Evolutionary conservation across 805 yeast genomes (phyloP).

Genomic region (Kodamaea kaohsiungensis): DNA sequence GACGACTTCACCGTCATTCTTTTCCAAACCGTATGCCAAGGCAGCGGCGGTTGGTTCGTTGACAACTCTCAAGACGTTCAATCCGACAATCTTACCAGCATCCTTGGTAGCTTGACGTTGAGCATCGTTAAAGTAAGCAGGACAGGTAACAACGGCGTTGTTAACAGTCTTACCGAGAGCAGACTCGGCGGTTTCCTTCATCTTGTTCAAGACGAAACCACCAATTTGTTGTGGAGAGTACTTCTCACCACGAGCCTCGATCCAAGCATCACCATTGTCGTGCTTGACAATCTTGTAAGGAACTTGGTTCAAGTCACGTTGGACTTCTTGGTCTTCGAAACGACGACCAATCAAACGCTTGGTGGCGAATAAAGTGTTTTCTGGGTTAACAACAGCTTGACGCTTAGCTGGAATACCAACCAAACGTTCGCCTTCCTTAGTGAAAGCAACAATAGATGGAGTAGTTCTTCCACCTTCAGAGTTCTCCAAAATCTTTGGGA

Average conservation of each 20-base stretch:
- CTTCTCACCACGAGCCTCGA: slow-evolving; percentile 81
- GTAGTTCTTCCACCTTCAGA: slow-evolving; percentile 67
- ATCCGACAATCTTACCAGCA: slow-evolving; percentile 96
- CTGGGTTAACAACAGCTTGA: slow-evolving; percentile 93
- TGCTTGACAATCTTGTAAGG: slow-evolving; percentile 92
- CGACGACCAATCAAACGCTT: slow-evolving; percentile 94
- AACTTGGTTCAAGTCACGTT: slow-evolving; percentile 81
- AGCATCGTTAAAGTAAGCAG: slow-evolving; percentile 88
- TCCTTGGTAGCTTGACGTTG: slow-evolving; percentile 95
- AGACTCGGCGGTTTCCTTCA: slow-evolving; percentile 97
- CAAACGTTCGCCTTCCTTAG: slow-evolving; percentile 85
- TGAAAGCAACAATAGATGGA: slow-evolving; percentile 94
- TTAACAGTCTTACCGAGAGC: slow-evolving; percentile 83
- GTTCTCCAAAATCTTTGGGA: slow-evolving; percentile 78
- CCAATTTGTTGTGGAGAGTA: slow-evolving; percentile 97
- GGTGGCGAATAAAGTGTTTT: slow-evolving; percentile 91
- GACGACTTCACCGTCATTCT: slow-evolving; percentile 74
- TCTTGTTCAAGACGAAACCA: slow-evolving; percentile 88
- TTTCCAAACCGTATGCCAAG: slow-evolving; percentile 90
- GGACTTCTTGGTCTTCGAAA: slow-evolving; percentile 86
- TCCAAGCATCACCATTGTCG: slow-evolving; percentile 95
- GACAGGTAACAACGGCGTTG: slow-evolving; percentile 90
- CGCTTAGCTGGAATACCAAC: slow-evolving; percentile 96
- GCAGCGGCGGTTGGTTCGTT: slow-evolving; percentile 95
- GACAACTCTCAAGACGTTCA: slow-evolving; percentile 85